Evolutionary conservation across 73 alveolate genomes (phyloP).

Genomic region (Paramecium sonneborni): DNA sequence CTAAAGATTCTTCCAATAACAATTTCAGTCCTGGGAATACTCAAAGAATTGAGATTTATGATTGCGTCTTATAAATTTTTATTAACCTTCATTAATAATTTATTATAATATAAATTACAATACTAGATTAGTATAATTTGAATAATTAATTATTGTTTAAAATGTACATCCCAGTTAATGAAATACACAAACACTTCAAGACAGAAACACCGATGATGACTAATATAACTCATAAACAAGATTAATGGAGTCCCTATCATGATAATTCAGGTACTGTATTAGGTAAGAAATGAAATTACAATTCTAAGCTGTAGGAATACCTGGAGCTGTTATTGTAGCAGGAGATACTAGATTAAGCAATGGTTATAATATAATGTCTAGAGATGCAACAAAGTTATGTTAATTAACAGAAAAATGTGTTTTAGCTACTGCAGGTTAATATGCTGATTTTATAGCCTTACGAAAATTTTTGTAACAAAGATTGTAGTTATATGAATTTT

Average conservation of each 20-base stretch:
- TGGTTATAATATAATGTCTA: conserved; percentile 73
- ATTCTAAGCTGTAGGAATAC: not conserved
- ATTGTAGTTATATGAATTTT: conserved; percentile 71
- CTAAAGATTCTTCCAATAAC: conserved; percentile 54
- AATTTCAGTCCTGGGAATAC: conserved; percentile 56
- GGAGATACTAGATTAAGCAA: conserved; percentile 71
- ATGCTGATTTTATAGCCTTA: conserved; percentile 76
- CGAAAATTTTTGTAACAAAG: conserved; percentile 22
- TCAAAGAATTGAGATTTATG: conserved; percentile 2
- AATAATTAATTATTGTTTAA: not conserved
- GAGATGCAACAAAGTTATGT: conserved; percentile 73
- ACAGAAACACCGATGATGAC: not conserved
- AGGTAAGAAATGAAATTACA: not conserved
- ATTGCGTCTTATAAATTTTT: conserved; percentile 62
- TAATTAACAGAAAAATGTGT: conserved; percentile 73
- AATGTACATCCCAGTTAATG: not conserved
- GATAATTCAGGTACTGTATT: not conserved
- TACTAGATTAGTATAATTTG: no score
- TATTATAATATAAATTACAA: not conserved
- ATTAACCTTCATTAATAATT: conserved; percentile 47
- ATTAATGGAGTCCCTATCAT: not conserved
- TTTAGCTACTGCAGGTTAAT: conserved; percentile 75
- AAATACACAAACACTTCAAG: not conserved
- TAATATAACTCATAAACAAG: no score
- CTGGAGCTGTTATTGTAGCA: not conserved